phyloP scores from a whole-genome alignment of 495 filamentous ascomycete species.

The Aspergillus conjunctus region DNA sequence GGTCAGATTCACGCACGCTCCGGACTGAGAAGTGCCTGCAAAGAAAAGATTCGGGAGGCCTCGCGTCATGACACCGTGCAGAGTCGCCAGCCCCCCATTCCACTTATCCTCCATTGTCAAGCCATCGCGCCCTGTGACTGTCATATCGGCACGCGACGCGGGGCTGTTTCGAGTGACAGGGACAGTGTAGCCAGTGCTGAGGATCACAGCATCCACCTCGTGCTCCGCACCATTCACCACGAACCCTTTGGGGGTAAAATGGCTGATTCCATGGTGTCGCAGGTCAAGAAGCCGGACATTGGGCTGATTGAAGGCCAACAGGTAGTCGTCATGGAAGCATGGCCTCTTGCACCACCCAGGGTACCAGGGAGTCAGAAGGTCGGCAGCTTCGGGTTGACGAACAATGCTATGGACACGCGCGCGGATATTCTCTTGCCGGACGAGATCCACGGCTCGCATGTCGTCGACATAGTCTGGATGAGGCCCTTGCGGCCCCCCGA shows the following conservation, averaged over 20 bases:
- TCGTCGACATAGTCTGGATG: neutral
- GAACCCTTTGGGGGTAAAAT: constrained; percentile 28
- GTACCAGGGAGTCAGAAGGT: constrained; percentile 32
- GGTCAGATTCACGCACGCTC: constrained; percentile 38
- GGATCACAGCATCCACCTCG: constrained; percentile 43
- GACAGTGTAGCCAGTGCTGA: constrained; percentile 35
- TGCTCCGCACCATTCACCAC: constrained; percentile 31
- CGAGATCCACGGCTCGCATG: constrained; percentile 18
- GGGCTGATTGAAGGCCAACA: constrained; percentile 30
- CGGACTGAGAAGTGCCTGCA: constrained; percentile 41
- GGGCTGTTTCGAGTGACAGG: constrained; percentile 2
- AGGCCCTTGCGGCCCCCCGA: neutral
- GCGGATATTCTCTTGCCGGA: constrained; percentile 22
- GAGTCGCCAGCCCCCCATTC: constrained; percentile 28
- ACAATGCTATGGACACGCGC: constrained; percentile 37
- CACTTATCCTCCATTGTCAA: constrained; percentile 48
- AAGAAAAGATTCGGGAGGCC: constrained; percentile 61
- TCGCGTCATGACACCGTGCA: constrained; percentile 28
- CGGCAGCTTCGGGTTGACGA: constrained; percentile 21
- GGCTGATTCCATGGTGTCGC: constrained; percentile 26
- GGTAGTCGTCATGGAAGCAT: constrained; percentile 35
- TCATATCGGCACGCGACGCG: neutral
- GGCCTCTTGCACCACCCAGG: constrained; percentile 35
- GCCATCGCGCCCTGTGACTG: constrained; percentile 26
- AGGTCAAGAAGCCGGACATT: constrained; percentile 40